Base-by-base conservation (phyloP, 139 green algal species). In the Chlorella sp. region DNA sequence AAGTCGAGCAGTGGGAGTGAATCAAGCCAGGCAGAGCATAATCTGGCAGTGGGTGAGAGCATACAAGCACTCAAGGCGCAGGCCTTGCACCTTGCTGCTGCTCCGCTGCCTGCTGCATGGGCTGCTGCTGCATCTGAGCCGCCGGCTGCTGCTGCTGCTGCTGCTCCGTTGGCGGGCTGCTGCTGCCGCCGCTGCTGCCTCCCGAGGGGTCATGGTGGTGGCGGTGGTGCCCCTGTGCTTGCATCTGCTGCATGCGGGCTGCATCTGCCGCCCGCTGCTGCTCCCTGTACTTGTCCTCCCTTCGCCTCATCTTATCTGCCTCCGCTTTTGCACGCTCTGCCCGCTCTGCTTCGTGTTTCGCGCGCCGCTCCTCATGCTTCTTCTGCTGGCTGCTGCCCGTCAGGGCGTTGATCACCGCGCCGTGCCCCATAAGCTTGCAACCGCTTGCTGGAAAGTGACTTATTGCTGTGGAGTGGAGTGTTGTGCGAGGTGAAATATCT, bases 211-310 rank as follows among this genome's bases (percentile, higher is more conserved):
- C 8, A 11, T 54, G 46, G 46, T 60, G 51, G 51, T 24, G 51
- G 51, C 24, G 51, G 51, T 60, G 51, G 28, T 70, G 64, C 14
- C 1, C 4, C 4, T 70, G 64, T 14, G 6, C 64, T 8, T 70
- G 64, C 7, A 40, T 3, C n/a, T 70, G 64, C 64, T 70, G 64
- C 64, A 24, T 70, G 64, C 64, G 17, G 32, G 32, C 64, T 70
- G 64, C n/a, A 3, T 24, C 14, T 40, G 13, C 30, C 41, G 64
- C 64, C 32, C 32, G 64, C 32, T 70, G n/a, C 32, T 70, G 64
- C 40, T 76, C 38, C 70, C 26, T 76, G 40, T 76, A 28, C 13
- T 76, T n/a, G 24, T 76, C 70, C 70, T 76, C 48, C 40, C 70
- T 40, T 26, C 40, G 40, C 48, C 70, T 36, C 28, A 11, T 22